Percentiles rank a stretch among this genome's conserved stretches.
phyloP scores from a whole-genome alignment of 2,329 filamentous ascomycete genomes.

The Trichoderma aggressivum region DNA sequence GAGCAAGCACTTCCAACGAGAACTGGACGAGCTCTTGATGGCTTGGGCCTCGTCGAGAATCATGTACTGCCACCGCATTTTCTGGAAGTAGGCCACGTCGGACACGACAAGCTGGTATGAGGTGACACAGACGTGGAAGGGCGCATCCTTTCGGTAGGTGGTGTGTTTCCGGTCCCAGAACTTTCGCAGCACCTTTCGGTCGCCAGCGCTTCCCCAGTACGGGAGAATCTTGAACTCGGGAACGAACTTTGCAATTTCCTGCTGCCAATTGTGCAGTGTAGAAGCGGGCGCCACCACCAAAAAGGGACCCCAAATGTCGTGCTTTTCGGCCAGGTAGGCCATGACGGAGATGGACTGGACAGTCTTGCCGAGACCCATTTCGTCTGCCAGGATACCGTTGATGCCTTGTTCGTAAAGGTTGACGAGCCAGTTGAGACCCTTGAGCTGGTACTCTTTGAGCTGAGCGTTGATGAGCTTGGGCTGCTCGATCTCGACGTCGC shows the following conservation, averaged over 20 bases:
- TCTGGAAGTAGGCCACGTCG: slow-evolving; percentile 96
- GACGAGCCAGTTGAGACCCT: slow-evolving; percentile 98
- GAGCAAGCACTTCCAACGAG: slow-evolving; percentile 92
- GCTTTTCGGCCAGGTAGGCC: slow-evolving; percentile 94
- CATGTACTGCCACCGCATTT: slow-evolving; percentile 99
- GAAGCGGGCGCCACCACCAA: slow-evolving; percentile 94
- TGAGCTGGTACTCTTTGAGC: slow-evolving; percentile 97
- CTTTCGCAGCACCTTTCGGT: slow-evolving; percentile 93
- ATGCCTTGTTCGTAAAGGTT: slow-evolving; percentile 99
- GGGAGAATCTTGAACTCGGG: slow-evolving; percentile 92
- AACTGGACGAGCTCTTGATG: slow-evolving; percentile 96
- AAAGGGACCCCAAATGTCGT: slow-evolving; percentile 98
- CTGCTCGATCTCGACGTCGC: slow-evolving; percentile 90
- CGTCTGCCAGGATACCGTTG: slow-evolving; percentile 97
- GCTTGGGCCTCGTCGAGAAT: slow-evolving; percentile 97
- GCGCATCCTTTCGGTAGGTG: slow-evolving; percentile 87
- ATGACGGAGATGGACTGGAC: slow-evolving; percentile 99
- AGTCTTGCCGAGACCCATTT: slow-evolving; percentile 99
- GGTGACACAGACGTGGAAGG: slow-evolving; percentile 94
- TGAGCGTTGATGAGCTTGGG: slow-evolving; percentile 90
- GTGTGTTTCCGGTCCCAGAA: slow-evolving; percentile 99
- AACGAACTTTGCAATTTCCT: slow-evolving; percentile 94
- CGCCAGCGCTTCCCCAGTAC: slow-evolving; percentile 93
- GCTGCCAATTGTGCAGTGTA: slow-evolving; percentile 98
- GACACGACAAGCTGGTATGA: slow-evolving; percentile 97